phyloP scores from a whole-genome alignment of 768 basidiomycete species.

The Peribolospora baueri region DNA sequence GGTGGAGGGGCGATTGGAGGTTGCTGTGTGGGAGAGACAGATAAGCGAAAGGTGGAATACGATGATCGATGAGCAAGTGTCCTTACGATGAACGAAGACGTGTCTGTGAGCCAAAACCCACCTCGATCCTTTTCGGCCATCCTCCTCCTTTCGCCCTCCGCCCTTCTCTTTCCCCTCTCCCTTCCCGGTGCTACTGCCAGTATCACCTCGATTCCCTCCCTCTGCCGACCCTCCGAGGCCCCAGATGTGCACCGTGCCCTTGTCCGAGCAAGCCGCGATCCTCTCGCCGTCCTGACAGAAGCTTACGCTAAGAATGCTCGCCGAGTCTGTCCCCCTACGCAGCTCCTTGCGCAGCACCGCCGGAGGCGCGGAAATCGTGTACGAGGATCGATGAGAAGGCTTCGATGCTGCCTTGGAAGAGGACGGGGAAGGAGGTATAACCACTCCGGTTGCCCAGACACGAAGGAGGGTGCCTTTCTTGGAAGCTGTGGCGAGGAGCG shows the following conservation, averaged over 20 bases:
- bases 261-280: slow-evolving; percentile 80
- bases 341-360: slow-evolving; percentile 47
- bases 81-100: not conserved
- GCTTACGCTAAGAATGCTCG: slow-evolving; percentile 70
- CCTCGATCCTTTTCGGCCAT: not conserved
- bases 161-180: not conserved
- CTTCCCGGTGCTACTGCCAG: slow-evolving; percentile 20
- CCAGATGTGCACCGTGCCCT: slow-evolving; percentile 80
- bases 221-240: slow-evolving; percentile 27
- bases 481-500: slow-evolving; percentile 61
- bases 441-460: slow-evolving; percentile 30
- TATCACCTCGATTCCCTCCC: slow-evolving; percentile 30
- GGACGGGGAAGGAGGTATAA: slow-evolving; percentile 25
- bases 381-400: too few species aligned
- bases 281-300: slow-evolving; percentile 69
- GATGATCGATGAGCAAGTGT: slow-evolving; percentile 1
- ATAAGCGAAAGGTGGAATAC: not conserved
- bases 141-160: not conserved
- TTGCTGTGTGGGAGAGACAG: slow-evolving; percentile 28
- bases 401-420: slow-evolving; percentile 23
- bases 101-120: slow-evolving; percentile 19
- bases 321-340: slow-evolving; percentile 64
- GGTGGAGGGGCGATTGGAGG: slow-evolving; percentile 59
- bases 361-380: too few species aligned
- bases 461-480: slow-evolving; percentile 60